These are phyloP conservation scores for Logfia minima DNA, from an alignment of 129 eudicot species.

Conservation along the genomic window DNA sequence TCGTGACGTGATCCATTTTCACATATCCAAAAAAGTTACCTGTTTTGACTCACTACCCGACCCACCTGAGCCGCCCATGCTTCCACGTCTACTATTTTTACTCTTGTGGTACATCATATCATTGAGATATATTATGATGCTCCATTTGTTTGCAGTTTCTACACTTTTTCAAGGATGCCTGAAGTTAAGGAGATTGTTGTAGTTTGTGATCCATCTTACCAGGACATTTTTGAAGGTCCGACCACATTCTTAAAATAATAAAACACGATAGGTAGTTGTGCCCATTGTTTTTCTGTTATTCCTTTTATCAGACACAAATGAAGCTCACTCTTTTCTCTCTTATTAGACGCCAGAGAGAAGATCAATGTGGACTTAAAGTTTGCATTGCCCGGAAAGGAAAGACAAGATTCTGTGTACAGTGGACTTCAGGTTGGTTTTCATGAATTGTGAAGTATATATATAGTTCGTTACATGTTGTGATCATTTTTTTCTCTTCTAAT, in stretches of 20 bases:
- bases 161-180: slow-evolving; percentile 81
- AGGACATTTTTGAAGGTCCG: slow-evolving; percentile 90
- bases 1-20: background rate
- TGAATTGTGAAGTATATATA: slow-evolving; percentile 1
- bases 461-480: slow-evolving; percentile 9
- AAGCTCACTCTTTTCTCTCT: slow-evolving; percentile 14
- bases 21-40: background rate
- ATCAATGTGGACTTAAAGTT: slow-evolving; percentile 70
- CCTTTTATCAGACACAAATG: slow-evolving; percentile 4
- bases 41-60: slow-evolving; percentile 5
- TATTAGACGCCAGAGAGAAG: slow-evolving; percentile 59
- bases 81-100: background rate
- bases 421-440: slow-evolving; percentile 77
- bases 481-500: slow-evolving; percentile 14
- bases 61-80: background rate
- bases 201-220: slow-evolving; percentile 98
- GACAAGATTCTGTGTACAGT: slow-evolving; percentile 97
- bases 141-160: slow-evolving; percentile 61
- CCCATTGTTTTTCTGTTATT: background rate
- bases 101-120: slow-evolving; percentile 14
- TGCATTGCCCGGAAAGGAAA: slow-evolving; percentile 96
- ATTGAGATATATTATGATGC: slow-evolving; percentile 11
- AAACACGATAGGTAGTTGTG: background rate
- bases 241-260: background rate
- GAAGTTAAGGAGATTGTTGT: slow-evolving; percentile 95